These are phyloP conservation scores for Colletotrichum truncatum DNA, from an alignment of 2,329 filamentous ascomycete species.

Conservation along the genomic window DNA sequence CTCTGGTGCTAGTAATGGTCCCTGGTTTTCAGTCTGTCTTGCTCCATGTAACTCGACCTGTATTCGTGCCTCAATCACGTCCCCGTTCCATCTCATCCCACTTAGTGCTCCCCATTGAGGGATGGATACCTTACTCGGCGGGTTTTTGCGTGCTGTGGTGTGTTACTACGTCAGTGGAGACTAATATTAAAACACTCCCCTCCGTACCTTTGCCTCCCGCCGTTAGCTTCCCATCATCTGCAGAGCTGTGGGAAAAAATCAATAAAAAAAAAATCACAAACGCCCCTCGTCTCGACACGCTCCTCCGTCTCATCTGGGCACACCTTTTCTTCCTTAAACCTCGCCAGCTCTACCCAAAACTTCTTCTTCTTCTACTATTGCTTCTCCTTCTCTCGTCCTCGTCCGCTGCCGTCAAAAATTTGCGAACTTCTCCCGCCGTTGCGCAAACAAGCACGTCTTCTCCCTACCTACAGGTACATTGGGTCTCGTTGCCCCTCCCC, in stretches of 20 bases:
- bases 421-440: background rate
- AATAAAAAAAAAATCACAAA: slow-evolving; percentile 25
- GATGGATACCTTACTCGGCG: slow-evolving; percentile 6
- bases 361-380: background rate
- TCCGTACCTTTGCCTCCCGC: background rate
- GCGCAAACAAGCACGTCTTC: background rate
- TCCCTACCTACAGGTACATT: slow-evolving; percentile 19
- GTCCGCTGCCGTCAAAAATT: background rate
- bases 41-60: too few species aligned
- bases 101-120: background rate
- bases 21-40: background rate
- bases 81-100: background rate
- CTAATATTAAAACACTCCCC: slow-evolving; percentile 31
- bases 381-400: background rate
- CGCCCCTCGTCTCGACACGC: slow-evolving; percentile 21
- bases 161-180: slow-evolving; percentile 32
- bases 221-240: slow-evolving; percentile 14
- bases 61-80: too few species aligned
- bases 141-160: slow-evolving; percentile 1
- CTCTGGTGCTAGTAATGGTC: background rate
- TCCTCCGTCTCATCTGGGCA: background rate
- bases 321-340: background rate
- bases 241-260: slow-evolving; percentile 25
- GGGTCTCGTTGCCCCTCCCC: slow-evolving; percentile 14
- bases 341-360: background rate